Evolutionary conservation across 441 rosid species (phyloP).

Genomic region (Euphorbia celastroides): DNA sequence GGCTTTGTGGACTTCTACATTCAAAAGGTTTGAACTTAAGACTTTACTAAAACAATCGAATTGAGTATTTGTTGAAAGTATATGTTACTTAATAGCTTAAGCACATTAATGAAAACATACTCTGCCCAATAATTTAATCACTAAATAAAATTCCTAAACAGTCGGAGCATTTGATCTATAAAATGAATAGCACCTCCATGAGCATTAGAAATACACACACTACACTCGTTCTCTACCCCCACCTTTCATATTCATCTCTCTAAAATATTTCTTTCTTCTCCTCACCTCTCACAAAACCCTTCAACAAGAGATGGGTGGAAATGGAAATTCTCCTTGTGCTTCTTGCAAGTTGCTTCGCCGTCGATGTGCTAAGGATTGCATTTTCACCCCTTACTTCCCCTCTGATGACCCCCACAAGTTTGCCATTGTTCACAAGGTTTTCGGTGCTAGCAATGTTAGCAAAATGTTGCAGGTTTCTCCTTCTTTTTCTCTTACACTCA

Average conservation of each 20-base stretch:
- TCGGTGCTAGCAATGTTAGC: constrained; percentile 92
- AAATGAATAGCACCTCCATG: constrained; percentile 4
- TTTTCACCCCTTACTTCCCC: constrained; percentile 93
- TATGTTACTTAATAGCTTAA: no score
- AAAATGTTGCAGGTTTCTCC: constrained; percentile 82
- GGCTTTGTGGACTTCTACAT: no score
- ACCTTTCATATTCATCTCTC: constrained; percentile 18
- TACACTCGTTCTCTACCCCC: constrained; percentile 1
- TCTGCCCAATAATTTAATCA: constrained; percentile 12
- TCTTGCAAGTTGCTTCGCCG: constrained; percentile 82
- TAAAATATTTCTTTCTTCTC: background rate
- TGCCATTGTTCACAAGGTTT: constrained; percentile 88
- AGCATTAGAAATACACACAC: no score
- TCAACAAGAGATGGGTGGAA: constrained; percentile 32
- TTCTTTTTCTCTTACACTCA: background rate
- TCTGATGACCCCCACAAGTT: constrained; percentile 87
- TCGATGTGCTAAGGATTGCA: constrained; percentile 81
- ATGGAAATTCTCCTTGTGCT: constrained; percentile 79
- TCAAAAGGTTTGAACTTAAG: no score
- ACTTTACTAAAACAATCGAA: no score
- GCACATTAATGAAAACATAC: background rate
- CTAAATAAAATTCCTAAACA: constrained; percentile 6
- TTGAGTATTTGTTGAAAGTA: no score
- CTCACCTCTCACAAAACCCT: background rate
- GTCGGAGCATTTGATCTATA: constrained; percentile 16